phyloP scores from a whole-genome alignment of 495 filamentous ascomycete genomes.

The Thermothielavioides terrestris region DNA sequence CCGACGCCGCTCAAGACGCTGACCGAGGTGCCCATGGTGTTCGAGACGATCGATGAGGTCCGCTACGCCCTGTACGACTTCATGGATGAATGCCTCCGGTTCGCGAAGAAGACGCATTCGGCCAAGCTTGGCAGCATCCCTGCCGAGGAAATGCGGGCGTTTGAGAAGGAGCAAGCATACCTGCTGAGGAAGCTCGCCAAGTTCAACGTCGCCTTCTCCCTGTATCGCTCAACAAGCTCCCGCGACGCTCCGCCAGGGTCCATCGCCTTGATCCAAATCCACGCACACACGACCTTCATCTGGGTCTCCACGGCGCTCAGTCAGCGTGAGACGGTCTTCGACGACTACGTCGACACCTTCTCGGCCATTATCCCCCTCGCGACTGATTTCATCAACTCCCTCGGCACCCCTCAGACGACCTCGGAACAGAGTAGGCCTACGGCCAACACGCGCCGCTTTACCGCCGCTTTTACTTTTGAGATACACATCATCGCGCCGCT shows the following conservation, averaged over 20 bases:
- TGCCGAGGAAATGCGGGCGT: slow-evolving; percentile 18
- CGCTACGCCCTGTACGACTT: slow-evolving; percentile 29
- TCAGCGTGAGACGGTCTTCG: slow-evolving; percentile 29
- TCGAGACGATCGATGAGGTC: slow-evolving; percentile 23
- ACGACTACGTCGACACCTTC: slow-evolving; percentile 29
- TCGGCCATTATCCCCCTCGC: slow-evolving; percentile 30
- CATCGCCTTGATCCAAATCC: slow-evolving; percentile 24
- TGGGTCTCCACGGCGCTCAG: slow-evolving; percentile 33
- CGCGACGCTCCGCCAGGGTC: slow-evolving; percentile 17
- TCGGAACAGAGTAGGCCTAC: slow-evolving; percentile 4
- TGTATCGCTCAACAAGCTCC: slow-evolving; percentile 19
- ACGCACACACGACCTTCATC: slow-evolving; percentile 23
- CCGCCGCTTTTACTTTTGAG: slow-evolving; percentile 40
- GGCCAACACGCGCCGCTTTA: slow-evolving; percentile 16
- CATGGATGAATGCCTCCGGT: slow-evolving; percentile 28
- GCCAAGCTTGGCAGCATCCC: slow-evolving; percentile 18
- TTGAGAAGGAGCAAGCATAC: slow-evolving; percentile 24
- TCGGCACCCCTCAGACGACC: not conserved
- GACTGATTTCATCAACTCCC: slow-evolving; percentile 20
- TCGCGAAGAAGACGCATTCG: slow-evolving; percentile 20
- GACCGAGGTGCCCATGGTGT: slow-evolving; percentile 23
- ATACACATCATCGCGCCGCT: slow-evolving; percentile 43
- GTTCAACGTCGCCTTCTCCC: slow-evolving; percentile 27
- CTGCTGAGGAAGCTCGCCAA: slow-evolving; percentile 24
- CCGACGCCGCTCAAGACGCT: slow-evolving; percentile 23